Base-by-base conservation (phyloP, 1,284 basidiomycete genomes). In the Cutaneotrichosporon sp. region DNA sequence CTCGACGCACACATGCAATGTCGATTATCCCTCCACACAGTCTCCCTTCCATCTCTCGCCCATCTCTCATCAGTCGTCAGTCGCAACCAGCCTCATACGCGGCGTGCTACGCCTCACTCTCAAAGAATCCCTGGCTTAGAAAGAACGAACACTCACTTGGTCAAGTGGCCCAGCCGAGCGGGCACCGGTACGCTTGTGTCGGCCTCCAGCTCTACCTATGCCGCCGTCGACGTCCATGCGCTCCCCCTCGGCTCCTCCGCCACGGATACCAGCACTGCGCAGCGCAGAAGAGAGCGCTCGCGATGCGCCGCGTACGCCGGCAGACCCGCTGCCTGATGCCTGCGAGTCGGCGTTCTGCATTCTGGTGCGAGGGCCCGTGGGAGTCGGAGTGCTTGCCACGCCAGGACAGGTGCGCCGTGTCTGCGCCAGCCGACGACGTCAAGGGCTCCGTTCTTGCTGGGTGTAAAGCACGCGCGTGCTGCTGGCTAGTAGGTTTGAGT, bases 211-310 rank as follows among this genome's bases (percentile, higher is more conserved):
- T n/a, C 64, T 49, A 8, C 62, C 63, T 3, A 57, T 52, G 13
- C 55, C 54, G 15, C 60, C 58, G 34, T 72, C 70, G 8, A 72
- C 49, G 9, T 72, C 69, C 70, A 72, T 72, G 8, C 56, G 21
- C 30, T 49, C 47, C 18, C 34, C 30, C 33, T 10, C 52, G 14
- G 39, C 52, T 18, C 52, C 44, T 17, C 60, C 62, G 47, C 55
- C 52, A 10, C 51, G 51, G 34, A 68, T 64, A 3, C 69, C 69
- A 10, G 68, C 69, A 36, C 63, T 57, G n/a, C 69, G 57, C 9
- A 70, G 55, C 0, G 70, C 70, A 8, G 56, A 49, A 7, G 30
- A 30, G 10, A 58, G 36, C 8, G 51, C 53, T 1, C 56, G 46
- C 12, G 46, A 45, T 1, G 52, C 53, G 18, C 52, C 53, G 15